A percentile compares a stretch with the other conserved stretches of the same genome.
These are phyloP conservation scores for Diutina siamensis DNA, from an alignment of 1,139 yeast genomes.

Conservation along the genomic window DNA sequence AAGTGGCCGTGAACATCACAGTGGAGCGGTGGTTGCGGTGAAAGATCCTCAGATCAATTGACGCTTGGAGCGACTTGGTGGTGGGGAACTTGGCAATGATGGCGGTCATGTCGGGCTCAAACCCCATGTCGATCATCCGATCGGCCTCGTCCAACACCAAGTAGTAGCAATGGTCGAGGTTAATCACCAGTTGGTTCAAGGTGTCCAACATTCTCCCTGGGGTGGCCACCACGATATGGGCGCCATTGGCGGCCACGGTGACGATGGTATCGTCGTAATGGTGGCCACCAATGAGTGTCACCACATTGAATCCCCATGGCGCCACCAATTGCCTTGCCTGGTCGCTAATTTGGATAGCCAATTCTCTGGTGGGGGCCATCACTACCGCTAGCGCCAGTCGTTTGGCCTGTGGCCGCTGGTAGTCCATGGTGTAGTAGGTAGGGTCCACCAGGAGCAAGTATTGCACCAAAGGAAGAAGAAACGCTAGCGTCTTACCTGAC, in stretches of 20 bases:
- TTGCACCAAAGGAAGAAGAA: constrained; percentile 28
- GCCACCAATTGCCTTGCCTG: constrained; percentile 47
- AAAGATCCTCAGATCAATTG: constrained; percentile 14
- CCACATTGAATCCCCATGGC: constrained; percentile 34
- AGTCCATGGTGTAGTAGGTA: constrained; percentile 20
- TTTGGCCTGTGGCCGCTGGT: constrained; percentile 17
- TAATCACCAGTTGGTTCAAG: constrained; percentile 52
- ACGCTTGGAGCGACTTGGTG: constrained; percentile 12
- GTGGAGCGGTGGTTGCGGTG: constrained; percentile 29
- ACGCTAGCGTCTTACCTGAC: constrained; percentile 12
- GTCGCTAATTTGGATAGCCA: constrained; percentile 72
- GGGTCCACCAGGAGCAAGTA: constrained; percentile 34
- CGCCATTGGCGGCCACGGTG: constrained; percentile 13
- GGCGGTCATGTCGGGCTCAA: constrained; percentile 64
- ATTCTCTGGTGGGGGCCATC: constrained; percentile 87
- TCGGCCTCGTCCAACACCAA: constrained; percentile 89
- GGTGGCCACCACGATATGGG: constrained; percentile 81
- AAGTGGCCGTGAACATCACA: constrained; percentile 91
- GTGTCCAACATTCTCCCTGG: constrained; percentile 87
- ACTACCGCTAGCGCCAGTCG: constrained; percentile 47
- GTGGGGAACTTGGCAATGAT: constrained; percentile 41
- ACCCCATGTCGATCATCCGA: constrained; percentile 90
- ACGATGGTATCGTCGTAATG: constrained; percentile 9
- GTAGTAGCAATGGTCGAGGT: constrained; percentile 50
- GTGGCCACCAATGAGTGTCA: constrained; percentile 85